Evolutionary conservation across 768 basidiomycete species (phyloP).

Genomic region (Chalciporus piperatus): DNA sequence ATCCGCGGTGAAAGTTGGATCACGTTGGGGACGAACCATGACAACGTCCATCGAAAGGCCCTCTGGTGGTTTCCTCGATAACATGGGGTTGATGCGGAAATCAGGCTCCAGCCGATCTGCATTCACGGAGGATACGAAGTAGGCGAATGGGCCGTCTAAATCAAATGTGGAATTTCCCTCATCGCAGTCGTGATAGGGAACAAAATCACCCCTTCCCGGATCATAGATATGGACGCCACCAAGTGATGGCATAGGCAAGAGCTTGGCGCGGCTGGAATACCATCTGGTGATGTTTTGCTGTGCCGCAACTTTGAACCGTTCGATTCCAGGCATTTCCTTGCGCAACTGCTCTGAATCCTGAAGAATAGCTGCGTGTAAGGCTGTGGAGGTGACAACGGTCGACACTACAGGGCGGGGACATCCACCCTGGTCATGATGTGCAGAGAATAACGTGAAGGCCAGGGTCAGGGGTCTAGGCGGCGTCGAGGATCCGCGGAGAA

Average conservation of each 20-base stretch:
- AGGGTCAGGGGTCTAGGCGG: conserved; percentile 47
- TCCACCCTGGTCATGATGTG: conserved; percentile 9
- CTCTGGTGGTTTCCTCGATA: conserved; percentile 42
- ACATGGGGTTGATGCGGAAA: conserved; percentile 74
- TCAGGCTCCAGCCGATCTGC: conserved; percentile 82
- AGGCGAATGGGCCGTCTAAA: conserved; percentile 76
- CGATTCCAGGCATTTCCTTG: conserved; percentile 65
- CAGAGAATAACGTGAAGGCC: conserved; percentile 47
- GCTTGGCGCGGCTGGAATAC: conserved; percentile 58
- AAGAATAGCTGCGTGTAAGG: conserved; percentile 83
- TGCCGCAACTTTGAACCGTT: conserved; percentile 87
- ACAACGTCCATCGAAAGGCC: conserved; percentile 66
- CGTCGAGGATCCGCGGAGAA: conserved; percentile 35
- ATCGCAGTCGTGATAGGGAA: conserved; percentile 37
- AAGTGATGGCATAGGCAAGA: conserved; percentile 45
- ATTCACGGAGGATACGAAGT: conserved; percentile 80
- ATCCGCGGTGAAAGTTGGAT: conserved; percentile 46
- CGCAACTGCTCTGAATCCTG: conserved; percentile 78
- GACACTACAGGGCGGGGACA: conserved; percentile 42
- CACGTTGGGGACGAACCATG: conserved; percentile 67
- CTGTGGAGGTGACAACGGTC: conserved; percentile 83
- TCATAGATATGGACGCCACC: conserved; percentile 61
- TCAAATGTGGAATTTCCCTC: conserved; percentile 38
- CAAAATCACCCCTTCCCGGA: conserved; percentile 45
- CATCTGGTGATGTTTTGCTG: conserved; percentile 68